Base-by-base conservation (phyloP, 345 rosid genomes). In the Carallia brachiata region DNA sequence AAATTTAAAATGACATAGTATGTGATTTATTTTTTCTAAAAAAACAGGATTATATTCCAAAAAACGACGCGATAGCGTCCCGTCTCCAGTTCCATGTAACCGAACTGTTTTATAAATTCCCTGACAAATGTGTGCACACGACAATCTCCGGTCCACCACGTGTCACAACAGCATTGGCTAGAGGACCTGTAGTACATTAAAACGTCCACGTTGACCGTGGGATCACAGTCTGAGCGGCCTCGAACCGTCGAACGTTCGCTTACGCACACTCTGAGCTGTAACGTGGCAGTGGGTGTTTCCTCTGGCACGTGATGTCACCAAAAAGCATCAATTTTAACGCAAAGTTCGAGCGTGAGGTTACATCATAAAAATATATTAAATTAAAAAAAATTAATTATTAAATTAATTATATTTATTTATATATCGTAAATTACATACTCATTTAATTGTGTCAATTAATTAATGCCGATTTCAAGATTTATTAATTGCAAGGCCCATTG, bases 261-360 rank as follows among this genome's bases (percentile, higher is more conserved):
- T 73, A 76, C 68, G 73, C 68, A 40, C 50, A 75, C 66, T 62
- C 59, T 30, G 16, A 73, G 39, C n/a, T 58, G 72, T 52, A 55
- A 71, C 60, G 63, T 48, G 58, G 73, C 40, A 28, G 60, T 0
- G 60, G 54, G 36, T 40, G 30, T 47, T 40, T 3, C 52, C 36
- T 16, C 65, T 55, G 65, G 36, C 69, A 56, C 48, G 15, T 76
- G 72, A 70, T 78, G 54, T 70, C 73, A 59, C 15, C 23, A 34
- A n/a, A 30, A 7, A 23, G 23, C 23, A 23, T 23, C 23, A 23
- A 23, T 23, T 23, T 23, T 23, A 23, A 23, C 23, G 23, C 23
- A 23, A 23, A 23, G 23, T 23, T 23, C 23, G 23, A 23, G 23
- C 23, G 23, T 23, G 23, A 23, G 0, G 23, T 23, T 8, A 59